These are phyloP conservation scores for Glarea lozoyensis DNA, from an alignment of 495 filamentous ascomycete species.

Conservation along the genomic window DNA sequence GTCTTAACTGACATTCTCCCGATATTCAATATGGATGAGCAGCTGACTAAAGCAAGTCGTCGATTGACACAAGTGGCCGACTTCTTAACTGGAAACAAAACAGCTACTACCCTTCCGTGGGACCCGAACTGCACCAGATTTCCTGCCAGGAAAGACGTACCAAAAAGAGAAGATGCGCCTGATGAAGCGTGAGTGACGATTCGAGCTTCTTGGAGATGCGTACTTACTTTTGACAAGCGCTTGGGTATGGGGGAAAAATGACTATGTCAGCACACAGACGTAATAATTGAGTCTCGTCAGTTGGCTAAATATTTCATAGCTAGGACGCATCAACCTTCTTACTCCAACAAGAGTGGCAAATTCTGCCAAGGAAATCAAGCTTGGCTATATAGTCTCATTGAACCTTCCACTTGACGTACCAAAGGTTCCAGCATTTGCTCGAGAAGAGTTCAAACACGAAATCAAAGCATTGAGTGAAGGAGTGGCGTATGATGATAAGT, in stretches of 20 bases:
- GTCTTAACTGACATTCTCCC: too few species aligned
- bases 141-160: constrained; percentile 27
- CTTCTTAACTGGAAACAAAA: constrained; percentile 33
- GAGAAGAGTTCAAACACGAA: constrained; percentile 33
- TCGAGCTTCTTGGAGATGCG: too few species aligned
- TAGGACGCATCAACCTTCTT: constrained; percentile 50
- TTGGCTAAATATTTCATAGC: too few species aligned
- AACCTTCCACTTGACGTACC: constrained; percentile 50
- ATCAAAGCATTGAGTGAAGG: constrained; percentile 35
- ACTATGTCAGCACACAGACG: too few species aligned
- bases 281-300: too few species aligned
- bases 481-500: constrained; percentile 49
- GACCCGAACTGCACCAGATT: constrained; percentile 44
- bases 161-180: constrained; percentile 1
- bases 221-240: too few species aligned
- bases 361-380: constrained; percentile 40
- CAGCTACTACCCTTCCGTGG: constrained; percentile 40
- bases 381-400: constrained; percentile 36
- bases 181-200: constrained; percentile 39
- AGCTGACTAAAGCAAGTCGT: constrained; percentile 13
- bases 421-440: constrained; percentile 29
- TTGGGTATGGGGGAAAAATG: constrained; percentile 55
- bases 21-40: constrained; percentile 7
- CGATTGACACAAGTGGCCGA: constrained; percentile 31
- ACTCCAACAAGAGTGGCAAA: constrained; percentile 44